Evolutionary conservation across 495 filamentous ascomycete genomes (phyloP).

Genomic region (Lasiosphaeria ovina): DNA sequence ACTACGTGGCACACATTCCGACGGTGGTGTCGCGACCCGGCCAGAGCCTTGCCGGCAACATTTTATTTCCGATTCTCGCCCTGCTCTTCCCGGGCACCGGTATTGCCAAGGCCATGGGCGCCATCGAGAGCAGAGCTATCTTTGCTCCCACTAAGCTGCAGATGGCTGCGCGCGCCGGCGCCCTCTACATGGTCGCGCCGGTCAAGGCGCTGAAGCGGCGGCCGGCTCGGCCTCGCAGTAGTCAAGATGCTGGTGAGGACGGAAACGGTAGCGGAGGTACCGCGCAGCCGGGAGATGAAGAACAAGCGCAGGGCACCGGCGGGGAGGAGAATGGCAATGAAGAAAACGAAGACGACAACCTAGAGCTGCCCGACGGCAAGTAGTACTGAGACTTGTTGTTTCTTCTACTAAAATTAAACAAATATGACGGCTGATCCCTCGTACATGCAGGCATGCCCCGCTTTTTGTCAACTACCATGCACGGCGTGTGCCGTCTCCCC

Average conservation of each 20-base stretch:
- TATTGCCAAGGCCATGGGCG: neutral
- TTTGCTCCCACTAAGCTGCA: neutral
- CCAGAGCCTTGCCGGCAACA: neutral
- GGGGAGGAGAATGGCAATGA: no score
- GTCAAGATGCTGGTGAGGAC: no score
- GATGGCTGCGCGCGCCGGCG: slow-evolving; percentile 1
- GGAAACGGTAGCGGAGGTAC: no score
- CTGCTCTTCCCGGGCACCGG: neutral
- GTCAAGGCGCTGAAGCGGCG: no score
- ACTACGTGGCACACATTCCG: slow-evolving; percentile 15
- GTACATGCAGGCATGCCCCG: neutral
- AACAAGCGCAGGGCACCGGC: no score
- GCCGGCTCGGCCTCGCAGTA: no score
- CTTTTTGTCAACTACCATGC: neutral
- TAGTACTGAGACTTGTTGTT: no score
- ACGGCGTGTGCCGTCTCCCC: neutral
- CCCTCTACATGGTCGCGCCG: neutral
- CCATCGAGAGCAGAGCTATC: neutral
- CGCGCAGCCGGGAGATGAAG: no score
- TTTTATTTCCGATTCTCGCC: neutral
- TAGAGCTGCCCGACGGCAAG: no score
- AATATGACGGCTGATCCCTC: no score
- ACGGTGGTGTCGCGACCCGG: slow-evolving; percentile 1
- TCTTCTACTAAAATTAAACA: neutral
- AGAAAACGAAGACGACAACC: no score